These are phyloP conservation scores for Lichtheimia hyalospora DNA, from an alignment of 371 early-diverging fungal species.

Conservation along the genomic window DNA sequence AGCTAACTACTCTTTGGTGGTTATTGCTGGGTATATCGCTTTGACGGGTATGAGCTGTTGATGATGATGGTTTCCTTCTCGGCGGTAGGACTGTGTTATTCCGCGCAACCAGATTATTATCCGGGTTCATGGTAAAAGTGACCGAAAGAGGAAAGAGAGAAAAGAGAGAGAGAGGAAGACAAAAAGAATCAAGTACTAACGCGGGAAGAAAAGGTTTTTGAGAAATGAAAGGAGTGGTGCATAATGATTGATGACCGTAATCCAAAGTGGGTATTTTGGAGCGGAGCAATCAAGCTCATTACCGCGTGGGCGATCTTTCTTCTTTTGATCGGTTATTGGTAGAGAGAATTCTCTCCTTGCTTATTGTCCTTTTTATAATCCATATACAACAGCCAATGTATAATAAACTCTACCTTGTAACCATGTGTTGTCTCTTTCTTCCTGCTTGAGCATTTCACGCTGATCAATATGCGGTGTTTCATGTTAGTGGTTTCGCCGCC, in stretches of 20 bases:
- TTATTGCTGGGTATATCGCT: background rate
- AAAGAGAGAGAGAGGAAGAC: background rate
- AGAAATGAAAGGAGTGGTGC: background rate
- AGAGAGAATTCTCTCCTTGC: background rate
- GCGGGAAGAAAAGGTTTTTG: too few relatives aligned
- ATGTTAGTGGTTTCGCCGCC: too few relatives aligned
- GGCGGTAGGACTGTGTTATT: background rate
- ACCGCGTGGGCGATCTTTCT: background rate
- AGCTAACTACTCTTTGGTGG: conserved; percentile 13
- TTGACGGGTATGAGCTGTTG: background rate
- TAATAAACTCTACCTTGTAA: too few relatives aligned
- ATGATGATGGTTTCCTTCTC: conserved; percentile 1
- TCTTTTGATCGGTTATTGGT: background rate
- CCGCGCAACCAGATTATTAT: background rate
- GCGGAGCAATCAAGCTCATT: conserved; percentile 4
- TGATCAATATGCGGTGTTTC: too few relatives aligned
- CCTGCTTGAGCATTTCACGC: too few relatives aligned
- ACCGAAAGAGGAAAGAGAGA: background rate
- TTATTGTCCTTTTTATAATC: background rate
- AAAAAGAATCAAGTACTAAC: background rate
- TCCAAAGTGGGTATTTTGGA: background rate
- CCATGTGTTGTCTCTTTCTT: too few relatives aligned
- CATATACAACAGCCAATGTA: background rate
- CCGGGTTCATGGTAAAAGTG: background rate
- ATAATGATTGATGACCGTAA: background rate